Conservation (phyloP, 148 eudicot genomes). For the Camellia lanceoleosa region DNA sequence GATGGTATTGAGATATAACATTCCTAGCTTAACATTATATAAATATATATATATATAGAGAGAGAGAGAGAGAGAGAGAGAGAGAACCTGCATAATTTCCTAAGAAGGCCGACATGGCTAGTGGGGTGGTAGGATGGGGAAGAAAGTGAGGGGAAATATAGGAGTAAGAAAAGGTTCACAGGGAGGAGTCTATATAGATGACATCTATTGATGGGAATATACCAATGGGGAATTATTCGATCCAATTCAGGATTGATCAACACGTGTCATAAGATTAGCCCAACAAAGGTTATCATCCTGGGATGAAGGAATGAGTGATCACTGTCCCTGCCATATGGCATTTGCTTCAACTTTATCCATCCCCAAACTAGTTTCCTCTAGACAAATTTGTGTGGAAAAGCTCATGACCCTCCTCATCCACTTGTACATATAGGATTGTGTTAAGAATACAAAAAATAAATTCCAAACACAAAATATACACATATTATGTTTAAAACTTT, state of each 20-base stretch:
- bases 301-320: conserved; percentile 66
- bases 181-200: conserved; percentile 30
- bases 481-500: too few relatives aligned
- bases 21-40: too few relatives aligned
- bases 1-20: too few relatives aligned
- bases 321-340: conserved; percentile 34
- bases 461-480: too few relatives aligned
- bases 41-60: background rate
- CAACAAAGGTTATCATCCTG: conserved; percentile 51
- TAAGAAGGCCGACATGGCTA: conserved; percentile 87
- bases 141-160: background rate
- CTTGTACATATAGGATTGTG: background rate
- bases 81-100: conserved; percentile 84
- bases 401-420: conserved; percentile 36
- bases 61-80: conserved; percentile 8
- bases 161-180: conserved; percentile 6
- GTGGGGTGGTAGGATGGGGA: conserved; percentile 2
- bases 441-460: too few relatives aligned
- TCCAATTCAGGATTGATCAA: background rate
- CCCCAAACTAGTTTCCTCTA: background rate
- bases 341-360: conserved; percentile 1
- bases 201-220: conserved; percentile 32
- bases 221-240: conserved; percentile 17
- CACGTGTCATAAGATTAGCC: conserved; percentile 60
- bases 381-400: conserved; percentile 29